Conservation (phyloP, 202 grass and related monocot genomes). For the Schoenoplectus triqueter region DNA sequence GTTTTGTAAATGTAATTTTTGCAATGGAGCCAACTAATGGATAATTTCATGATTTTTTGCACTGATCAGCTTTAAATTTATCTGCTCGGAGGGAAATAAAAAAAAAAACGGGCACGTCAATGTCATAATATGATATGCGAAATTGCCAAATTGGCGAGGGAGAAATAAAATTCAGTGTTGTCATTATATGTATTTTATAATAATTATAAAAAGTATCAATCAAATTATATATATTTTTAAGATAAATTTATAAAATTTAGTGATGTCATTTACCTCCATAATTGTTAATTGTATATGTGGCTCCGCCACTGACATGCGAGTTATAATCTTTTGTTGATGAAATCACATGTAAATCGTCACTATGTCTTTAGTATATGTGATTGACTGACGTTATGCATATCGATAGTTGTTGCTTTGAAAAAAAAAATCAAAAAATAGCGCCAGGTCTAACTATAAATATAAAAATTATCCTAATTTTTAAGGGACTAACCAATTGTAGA, state of each 20-base stretch:
- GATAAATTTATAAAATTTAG: no score
- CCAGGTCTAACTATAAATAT: neutral
- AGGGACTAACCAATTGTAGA: neutral
- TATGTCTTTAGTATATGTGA: neutral
- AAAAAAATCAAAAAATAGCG: neutral
- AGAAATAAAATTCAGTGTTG: no score
- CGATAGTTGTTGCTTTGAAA: neutral
- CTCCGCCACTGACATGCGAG: no score
- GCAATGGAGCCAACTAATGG: neutral
- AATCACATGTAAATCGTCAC: slow-evolving; percentile 16
- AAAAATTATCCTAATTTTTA: neutral
- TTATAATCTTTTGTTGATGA: neutral
- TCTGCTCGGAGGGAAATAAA: neutral
- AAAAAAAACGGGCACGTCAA: neutral
- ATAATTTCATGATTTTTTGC: neutral
- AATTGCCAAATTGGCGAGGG: no score
- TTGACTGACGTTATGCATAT: slow-evolving; percentile 24
- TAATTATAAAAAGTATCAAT: no score
- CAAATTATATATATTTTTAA: no score
- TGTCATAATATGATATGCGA: no score
- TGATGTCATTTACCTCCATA: no score
- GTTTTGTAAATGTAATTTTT: neutral
- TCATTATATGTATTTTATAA: no score
- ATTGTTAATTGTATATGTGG: no score
- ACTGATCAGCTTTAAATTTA: neutral